phyloP scores from a whole-genome alignment of 2,329 filamentous ascomycete genomes.

The Alternaria ventricosa region DNA sequence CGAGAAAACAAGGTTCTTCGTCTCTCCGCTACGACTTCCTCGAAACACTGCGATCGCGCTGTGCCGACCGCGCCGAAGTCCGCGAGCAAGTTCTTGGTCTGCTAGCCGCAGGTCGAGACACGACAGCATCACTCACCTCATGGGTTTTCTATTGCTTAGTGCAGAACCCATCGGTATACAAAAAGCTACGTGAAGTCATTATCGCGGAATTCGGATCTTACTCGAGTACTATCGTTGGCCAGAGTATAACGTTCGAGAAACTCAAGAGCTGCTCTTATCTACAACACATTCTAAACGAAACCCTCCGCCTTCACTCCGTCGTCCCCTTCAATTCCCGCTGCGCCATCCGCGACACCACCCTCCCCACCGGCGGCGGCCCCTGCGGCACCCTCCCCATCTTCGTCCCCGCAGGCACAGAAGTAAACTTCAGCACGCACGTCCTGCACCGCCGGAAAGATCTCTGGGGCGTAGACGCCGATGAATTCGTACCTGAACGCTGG shows the following conservation, averaged over 20 bases:
- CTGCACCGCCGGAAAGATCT: conserved; percentile 29
- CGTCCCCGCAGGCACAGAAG: conserved; percentile 20
- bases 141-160: conserved; percentile 47
- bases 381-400: conserved; percentile 31
- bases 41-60: conserved; percentile 3
- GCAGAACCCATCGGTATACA: conserved; percentile 43
- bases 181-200: conserved; percentile 45
- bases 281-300: conserved; percentile 31
- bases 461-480: conserved; percentile 30
- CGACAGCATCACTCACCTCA: conserved; percentile 51
- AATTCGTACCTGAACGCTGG: conserved; percentile 34
- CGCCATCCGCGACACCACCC: conserved; percentile 28
- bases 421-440: conserved; percentile 16
- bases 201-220: conserved; percentile 44
- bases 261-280: conserved; percentile 24
- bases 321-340: conserved; percentile 33
- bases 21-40: conserved; percentile 8
- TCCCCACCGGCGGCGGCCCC: conserved; percentile 37
- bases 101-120: conserved; percentile 61
- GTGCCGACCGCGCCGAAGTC: conserved; percentile 4
- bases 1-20: not conserved
- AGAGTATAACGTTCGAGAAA: conserved; percentile 10
- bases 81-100: conserved; percentile 56
- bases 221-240: conserved; percentile 15
- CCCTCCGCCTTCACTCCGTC: conserved; percentile 27